Base-by-base conservation (phyloP, 805 yeast species). In the Diddensiella caesifluorescens region DNA sequence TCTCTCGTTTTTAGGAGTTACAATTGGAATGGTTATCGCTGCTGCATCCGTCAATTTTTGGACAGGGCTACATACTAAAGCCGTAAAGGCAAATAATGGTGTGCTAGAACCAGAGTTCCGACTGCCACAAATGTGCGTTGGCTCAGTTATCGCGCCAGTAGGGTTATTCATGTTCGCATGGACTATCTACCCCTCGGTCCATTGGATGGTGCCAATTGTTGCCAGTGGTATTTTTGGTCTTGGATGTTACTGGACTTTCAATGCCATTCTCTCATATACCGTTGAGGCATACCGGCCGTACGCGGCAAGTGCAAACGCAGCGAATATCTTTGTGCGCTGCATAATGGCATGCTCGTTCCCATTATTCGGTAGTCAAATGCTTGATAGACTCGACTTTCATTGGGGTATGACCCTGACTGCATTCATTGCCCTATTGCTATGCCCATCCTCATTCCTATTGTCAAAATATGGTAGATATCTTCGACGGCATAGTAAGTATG, bases 261-360 rank as follows among this genome's bases (percentile, higher is more conserved):
- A 67, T 27, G 69, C 70, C 3, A 61, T 51, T 16, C 28, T 47
- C 19, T 23, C 44, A 10, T 51, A 51, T 32, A 47, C 40, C 4
- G 52, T 45, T 2, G 54, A 47, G 25, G 49, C 67, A 4, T 59
- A 68, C 52, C 60, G 63, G 35, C 62, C 78, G 25, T 72, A 74
- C 25, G 82, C 86, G 18, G 95, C 95, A 0, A 80, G 90, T n/a
- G 90, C 94, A 2, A 62, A 86, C 47, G 95, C 95, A 26, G 95
- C 95, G 10, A 88, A 87, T 64, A 85, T 84, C 59, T 68, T 88
- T 55, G 62, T 80, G 44, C 75, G 96, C 64, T 86, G 85, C 57
- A 51, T 80, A 23, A 59, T 83, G 47, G 86, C 94, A 6, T 78
- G 86, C 4, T 84, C 79, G 16, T 80, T 88, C 70, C 95, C 95